These are phyloP conservation scores for Limonium bicolor DNA, from an alignment of 148 eudicot genomes.

Conservation along the genomic window DNA sequence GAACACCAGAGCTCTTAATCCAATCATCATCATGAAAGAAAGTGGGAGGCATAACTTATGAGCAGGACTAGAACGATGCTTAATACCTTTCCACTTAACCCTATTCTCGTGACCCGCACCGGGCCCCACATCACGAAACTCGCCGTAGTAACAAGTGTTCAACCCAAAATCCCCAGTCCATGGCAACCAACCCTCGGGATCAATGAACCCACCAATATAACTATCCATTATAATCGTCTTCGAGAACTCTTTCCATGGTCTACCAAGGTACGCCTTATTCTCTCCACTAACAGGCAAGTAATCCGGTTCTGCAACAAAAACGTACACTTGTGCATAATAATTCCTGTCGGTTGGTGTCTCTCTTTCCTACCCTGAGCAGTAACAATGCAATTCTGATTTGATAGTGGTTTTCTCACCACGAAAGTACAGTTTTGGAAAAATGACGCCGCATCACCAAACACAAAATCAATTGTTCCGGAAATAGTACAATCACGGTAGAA, in stretches of 20 bases:
- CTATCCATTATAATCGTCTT: constrained; percentile 20
- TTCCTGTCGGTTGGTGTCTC: constrained; percentile 18
- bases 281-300: constrained; percentile 8
- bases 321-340: constrained; percentile 23
- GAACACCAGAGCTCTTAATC: constrained; percentile 18
- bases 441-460: constrained; percentile 13
- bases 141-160: constrained; percentile 14
- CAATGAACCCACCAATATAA: constrained; percentile 12
- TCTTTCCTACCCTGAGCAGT: constrained; percentile 11
- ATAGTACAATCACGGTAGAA: constrained; percentile 15
- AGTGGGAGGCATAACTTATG: constrained; percentile 15
- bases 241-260: constrained; percentile 25
- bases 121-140: constrained; percentile 16
- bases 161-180: constrained; percentile 13
- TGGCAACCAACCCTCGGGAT: constrained; percentile 20
- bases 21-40: constrained; percentile 15
- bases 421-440: constrained; percentile 23
- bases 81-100: constrained; percentile 17
- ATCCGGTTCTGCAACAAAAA: constrained; percentile 12
- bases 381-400: not conserved
- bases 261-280: constrained; percentile 22
- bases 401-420: constrained; percentile 13
- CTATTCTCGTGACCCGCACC: constrained; percentile 5
- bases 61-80: constrained; percentile 13
- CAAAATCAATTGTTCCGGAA: constrained; percentile 16